These are phyloP conservation scores for Pyrenochaeta sp. DNA, from an alignment of 2,329 filamentous ascomycete species.

Conservation along the genomic window DNA sequence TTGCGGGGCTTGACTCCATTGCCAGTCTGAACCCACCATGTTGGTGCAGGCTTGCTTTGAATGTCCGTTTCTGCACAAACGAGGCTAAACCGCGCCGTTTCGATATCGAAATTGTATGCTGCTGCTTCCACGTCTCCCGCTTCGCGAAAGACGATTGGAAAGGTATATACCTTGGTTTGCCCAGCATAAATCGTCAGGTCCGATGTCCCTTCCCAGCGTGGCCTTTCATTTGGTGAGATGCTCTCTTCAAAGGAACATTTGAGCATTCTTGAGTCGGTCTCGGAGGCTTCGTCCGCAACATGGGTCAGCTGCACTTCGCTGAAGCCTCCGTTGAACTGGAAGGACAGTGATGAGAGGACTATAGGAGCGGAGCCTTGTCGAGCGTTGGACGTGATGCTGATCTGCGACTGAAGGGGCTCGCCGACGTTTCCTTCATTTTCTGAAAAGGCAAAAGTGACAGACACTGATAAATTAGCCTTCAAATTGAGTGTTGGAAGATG, in stretches of 20 bases:
- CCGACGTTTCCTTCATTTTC: slow-evolving; percentile 66
- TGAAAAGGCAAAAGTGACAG: slow-evolving; percentile 61
- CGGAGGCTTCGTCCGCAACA: slow-evolving; percentile 16
- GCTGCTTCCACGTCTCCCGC: slow-evolving; percentile 76
- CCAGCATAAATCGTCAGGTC: slow-evolving; percentile 73
- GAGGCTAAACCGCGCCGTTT: slow-evolving; percentile 71
- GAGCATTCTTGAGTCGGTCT: slow-evolving; percentile 22
- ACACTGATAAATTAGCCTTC: slow-evolving; percentile 49
- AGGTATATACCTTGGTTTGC: slow-evolving; percentile 73
- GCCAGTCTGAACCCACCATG: slow-evolving; percentile 45
- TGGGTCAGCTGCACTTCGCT: slow-evolving; percentile 43
- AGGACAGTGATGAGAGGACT: slow-evolving; percentile 56
- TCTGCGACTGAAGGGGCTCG: slow-evolving; percentile 63
- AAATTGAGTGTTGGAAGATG: slow-evolving; percentile 30
- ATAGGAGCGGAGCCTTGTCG: slow-evolving; percentile 56
- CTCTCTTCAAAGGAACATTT: slow-evolving; percentile 39
- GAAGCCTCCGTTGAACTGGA: slow-evolving; percentile 60
- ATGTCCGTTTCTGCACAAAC: slow-evolving; percentile 66
- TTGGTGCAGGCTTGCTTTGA: slow-evolving; percentile 26
- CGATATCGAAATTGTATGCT: slow-evolving; percentile 69
- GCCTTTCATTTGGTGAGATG: slow-evolving; percentile 31
- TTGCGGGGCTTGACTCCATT: slow-evolving; percentile 34
- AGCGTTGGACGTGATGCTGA: slow-evolving; percentile 60
- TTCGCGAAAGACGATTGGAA: slow-evolving; percentile 78
- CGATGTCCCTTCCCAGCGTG: slow-evolving; percentile 62